These are phyloP conservation scores for Ephemerocybe angulata DNA, from an alignment of 768 basidiomycete genomes.

Conservation along the genomic window DNA sequence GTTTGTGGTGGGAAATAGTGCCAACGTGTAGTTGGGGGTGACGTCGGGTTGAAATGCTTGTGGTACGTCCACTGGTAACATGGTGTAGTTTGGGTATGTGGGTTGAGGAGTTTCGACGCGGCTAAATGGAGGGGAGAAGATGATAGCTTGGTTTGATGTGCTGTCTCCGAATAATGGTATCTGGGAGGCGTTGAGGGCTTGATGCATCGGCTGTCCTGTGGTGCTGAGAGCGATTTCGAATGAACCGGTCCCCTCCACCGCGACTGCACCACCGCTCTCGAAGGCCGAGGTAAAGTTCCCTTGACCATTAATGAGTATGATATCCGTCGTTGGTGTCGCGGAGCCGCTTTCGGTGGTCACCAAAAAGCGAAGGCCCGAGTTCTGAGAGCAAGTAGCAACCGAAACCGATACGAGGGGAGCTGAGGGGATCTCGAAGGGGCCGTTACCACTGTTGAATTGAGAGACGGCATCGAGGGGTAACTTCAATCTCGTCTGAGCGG, in stretches of 20 bases:
- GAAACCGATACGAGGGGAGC: neutral
- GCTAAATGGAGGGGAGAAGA: conserved; percentile 63
- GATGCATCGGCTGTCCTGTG: conserved; percentile 47
- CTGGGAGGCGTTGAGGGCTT: conserved; percentile 29
- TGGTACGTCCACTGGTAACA: conserved; percentile 54
- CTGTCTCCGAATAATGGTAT: conserved; percentile 70
- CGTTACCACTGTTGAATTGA: conserved; percentile 4
- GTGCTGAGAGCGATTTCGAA: conserved; percentile 61
- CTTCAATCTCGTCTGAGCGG: conserved; percentile 1
- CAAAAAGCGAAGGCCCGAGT: conserved; percentile 49
- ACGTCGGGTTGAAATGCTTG: conserved; percentile 39
- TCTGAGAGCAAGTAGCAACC: conserved; percentile 7
- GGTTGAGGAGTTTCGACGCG: conserved; percentile 31
- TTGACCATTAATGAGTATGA: conserved; percentile 22
- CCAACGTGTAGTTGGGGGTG: conserved; percentile 48
- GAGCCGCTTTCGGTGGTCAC: conserved; percentile 45
- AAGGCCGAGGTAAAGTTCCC: conserved; percentile 20
- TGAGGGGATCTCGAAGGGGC: conserved; percentile 2
- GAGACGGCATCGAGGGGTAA: conserved; percentile 1
- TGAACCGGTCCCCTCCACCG: conserved; percentile 38
- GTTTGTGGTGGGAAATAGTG: conserved; percentile 50
- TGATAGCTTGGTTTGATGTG: conserved; percentile 64
- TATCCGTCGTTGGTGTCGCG: conserved; percentile 44
- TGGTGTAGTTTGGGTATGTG: conserved; percentile 72
- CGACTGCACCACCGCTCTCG: conserved; percentile 47